A percentile compares a stretch with the other conserved stretches of the same genome.
These are phyloP conservation scores for Ceratobasidium sp. DNA, from an alignment of 1,284 basidiomycete species.

Conservation along the genomic window DNA sequence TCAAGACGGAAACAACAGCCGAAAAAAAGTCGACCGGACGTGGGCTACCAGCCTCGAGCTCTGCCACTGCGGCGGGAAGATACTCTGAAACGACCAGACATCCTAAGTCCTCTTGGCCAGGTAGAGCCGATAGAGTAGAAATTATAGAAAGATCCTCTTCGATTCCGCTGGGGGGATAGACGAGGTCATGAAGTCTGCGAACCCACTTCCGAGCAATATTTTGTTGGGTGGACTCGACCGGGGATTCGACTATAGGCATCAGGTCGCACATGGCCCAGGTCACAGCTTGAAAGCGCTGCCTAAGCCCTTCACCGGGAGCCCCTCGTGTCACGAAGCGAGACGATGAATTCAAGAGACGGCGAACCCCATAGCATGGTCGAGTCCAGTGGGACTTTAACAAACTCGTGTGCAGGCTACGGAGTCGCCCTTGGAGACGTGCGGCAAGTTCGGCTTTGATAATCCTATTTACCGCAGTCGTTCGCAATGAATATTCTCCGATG, in stretches of 20 bases:
- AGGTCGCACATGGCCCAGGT: neutral
- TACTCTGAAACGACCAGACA: neutral
- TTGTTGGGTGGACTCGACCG: neutral
- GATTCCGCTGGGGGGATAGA: neutral
- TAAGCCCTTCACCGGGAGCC: neutral
- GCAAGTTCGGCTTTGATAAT: neutral
- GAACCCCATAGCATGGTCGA: neutral
- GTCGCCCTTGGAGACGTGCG: neutral
- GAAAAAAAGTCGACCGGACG: neutral
- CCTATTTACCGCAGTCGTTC: neutral
- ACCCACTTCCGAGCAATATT: neutral
- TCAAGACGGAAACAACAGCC: neutral
- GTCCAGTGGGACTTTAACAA: neutral
- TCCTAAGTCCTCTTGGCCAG: neutral
- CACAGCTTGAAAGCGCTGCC: neutral
- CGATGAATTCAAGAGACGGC: neutral
- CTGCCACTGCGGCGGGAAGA: neutral
- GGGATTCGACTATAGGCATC: neutral
- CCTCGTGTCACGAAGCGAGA: neutral
- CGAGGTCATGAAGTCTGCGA: neutral
- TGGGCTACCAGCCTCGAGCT: neutral
- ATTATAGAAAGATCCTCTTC: neutral
- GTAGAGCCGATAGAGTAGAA: neutral
- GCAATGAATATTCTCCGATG: neutral
- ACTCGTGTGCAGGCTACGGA: neutral